Percentiles rank a stretch among this genome's conserved stretches.
These are phyloP conservation scores for Malania oleifera DNA, from an alignment of 164 flowering plant genomes.

Conservation along the genomic window DNA sequence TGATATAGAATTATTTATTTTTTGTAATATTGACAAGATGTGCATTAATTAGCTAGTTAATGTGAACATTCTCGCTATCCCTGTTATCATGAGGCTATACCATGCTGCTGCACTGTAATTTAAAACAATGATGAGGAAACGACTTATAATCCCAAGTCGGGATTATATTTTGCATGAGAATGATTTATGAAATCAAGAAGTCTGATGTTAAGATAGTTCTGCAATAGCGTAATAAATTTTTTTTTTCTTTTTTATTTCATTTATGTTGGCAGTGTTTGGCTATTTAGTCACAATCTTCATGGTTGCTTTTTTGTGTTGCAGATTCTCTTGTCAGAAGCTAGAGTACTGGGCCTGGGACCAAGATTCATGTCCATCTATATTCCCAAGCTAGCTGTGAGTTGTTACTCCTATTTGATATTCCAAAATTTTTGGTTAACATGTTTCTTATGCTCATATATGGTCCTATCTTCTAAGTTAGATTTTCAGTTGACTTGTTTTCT, in stretches of 20 bases:
- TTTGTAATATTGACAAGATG: too few species aligned
- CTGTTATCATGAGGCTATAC: too few species aligned
- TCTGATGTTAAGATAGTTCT: too few species aligned
- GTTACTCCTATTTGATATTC: background rate
- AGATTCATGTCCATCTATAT: slow-evolving; percentile 86
- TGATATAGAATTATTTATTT: too few species aligned
- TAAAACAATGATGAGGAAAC: too few species aligned
- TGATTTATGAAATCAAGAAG: too few species aligned
- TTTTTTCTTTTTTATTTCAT: slow-evolving; percentile 1
- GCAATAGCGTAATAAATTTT: too few species aligned
- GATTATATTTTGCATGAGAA: too few species aligned
- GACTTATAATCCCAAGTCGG: too few species aligned
- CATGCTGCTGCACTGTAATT: too few species aligned
- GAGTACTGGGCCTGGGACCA: slow-evolving; percentile 92
- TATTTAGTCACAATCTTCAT: background rate
- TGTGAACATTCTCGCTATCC: too few species aligned
- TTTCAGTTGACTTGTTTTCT: background rate
- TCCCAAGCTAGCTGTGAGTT: slow-evolving; percentile 66
- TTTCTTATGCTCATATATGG: background rate
- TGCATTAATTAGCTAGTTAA: too few species aligned
- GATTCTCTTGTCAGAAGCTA: slow-evolving; percentile 69
- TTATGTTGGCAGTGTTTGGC: background rate
- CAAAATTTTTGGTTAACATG: background rate
- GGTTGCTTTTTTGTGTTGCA: slow-evolving; percentile 22
- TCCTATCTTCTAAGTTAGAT: background rate